Percentiles rank a stretch among this genome's conserved stretches.
These are phyloP conservation scores for Hapsidospora chrysogenum DNA, from an alignment of 495 filamentous ascomycete species.

Conservation along the genomic window DNA sequence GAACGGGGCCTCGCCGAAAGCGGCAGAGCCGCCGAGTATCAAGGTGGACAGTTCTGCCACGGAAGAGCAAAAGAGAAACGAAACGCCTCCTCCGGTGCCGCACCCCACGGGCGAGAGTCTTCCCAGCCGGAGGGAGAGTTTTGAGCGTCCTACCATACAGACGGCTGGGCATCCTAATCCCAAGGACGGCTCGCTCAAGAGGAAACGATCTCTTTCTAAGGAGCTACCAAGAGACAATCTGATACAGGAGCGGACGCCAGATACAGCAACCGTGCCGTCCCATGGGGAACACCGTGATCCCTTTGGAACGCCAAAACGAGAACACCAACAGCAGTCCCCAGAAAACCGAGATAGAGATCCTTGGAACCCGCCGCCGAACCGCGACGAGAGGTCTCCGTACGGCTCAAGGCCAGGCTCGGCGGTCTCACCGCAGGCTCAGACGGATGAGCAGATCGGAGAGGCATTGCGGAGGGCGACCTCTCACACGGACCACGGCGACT, in stretches of 20 bases:
- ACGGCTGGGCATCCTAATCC: constrained; percentile 20
- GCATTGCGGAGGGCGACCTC: constrained; percentile 18
- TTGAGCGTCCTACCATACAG: constrained; percentile 17
- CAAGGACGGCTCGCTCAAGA: constrained; percentile 29
- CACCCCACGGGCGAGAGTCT: neutral
- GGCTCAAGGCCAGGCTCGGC: constrained; percentile 25
- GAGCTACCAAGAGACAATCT: constrained; percentile 18
- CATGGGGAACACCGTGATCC: constrained; percentile 23
- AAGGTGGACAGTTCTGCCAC: neutral
- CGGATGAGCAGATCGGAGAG: constrained; percentile 29
- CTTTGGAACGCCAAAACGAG: constrained; percentile 19
- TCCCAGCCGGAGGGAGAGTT: constrained; percentile 15
- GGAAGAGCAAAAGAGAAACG: constrained; percentile 9
- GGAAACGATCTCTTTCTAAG: constrained; percentile 32
- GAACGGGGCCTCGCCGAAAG: constrained; percentile 28
- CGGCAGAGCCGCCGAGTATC: constrained; percentile 14
- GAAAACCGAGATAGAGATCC: constrained; percentile 16
- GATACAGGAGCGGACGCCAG: constrained; percentile 18
- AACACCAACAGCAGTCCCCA: constrained; percentile 20
- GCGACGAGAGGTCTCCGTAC: constrained; percentile 25
- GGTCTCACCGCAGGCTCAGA: constrained; percentile 18
- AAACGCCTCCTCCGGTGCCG: constrained; percentile 8
- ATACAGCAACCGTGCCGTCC: constrained; percentile 10
- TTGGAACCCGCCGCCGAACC: constrained; percentile 25
- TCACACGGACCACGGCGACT: constrained; percentile 23